Evolutionary conservation across 371 early-diverging fungal genomes (phyloP).

Genomic region (Vittaforma corneae): DNA sequence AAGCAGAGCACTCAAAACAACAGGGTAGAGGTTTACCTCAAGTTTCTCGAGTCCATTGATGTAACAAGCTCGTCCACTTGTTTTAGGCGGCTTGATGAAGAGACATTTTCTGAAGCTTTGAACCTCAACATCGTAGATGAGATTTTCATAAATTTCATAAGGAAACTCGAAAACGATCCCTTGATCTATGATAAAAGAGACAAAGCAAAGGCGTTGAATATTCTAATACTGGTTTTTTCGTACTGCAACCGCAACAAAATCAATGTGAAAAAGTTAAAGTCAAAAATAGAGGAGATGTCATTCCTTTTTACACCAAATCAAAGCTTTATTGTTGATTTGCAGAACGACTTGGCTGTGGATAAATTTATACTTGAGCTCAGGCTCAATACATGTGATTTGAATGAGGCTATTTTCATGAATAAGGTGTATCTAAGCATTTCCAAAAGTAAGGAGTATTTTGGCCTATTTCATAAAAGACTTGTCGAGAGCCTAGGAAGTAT

Average conservation of each 20-base stretch:
- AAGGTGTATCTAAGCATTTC: background rate
- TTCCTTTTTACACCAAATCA: background rate
- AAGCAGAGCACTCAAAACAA: too few species aligned
- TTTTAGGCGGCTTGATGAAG: too few species aligned
- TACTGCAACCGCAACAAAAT: background rate
- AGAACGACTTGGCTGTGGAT: background rate
- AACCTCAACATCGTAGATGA: too few species aligned
- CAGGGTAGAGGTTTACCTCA: too few species aligned
- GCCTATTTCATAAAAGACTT: background rate
- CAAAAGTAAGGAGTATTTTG: background rate
- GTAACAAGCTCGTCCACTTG: too few species aligned
- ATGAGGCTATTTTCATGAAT: constrained; percentile 1
- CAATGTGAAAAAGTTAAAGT: background rate
- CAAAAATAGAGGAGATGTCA: background rate
- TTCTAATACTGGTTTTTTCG: background rate
- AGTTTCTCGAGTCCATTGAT: too few species aligned
- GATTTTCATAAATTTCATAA: too few species aligned
- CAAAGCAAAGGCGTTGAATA: background rate
- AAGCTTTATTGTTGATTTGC: background rate
- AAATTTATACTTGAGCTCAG: background rate
- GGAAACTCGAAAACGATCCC: background rate
- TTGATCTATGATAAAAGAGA: background rate
- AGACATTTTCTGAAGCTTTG: too few species aligned
- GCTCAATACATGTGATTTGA: background rate
- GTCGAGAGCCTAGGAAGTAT: background rate